Percentiles rank a stretch among this genome's conserved stretches.
Evolutionary conservation across 371 early-diverging fungal species (phyloP).

Genomic region (Capillidium rhysosporum): DNA sequence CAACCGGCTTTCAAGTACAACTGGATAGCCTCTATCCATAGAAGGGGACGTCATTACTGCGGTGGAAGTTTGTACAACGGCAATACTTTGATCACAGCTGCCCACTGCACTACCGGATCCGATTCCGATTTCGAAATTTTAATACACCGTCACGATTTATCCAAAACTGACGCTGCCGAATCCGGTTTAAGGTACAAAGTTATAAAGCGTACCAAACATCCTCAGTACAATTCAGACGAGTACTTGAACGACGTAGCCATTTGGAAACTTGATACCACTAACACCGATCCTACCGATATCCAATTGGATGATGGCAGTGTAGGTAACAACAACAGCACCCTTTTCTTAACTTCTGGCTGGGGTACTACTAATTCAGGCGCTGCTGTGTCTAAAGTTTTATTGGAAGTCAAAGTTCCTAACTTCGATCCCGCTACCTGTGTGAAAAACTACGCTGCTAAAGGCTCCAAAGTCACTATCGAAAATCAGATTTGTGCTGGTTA

Average conservation of each 20-base stretch:
- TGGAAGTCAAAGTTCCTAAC: constrained; percentile 3
- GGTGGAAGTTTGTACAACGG: constrained; percentile 4
- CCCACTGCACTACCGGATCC: constrained; percentile 3
- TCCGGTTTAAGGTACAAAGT: not conserved
- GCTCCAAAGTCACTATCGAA: not conserved
- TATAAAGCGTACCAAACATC: not conserved
- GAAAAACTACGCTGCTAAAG: not conserved
- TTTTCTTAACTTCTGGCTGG: not conserved
- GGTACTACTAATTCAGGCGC: constrained; percentile 1
- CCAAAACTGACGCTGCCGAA: not conserved
- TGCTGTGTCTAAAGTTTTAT: not conserved
- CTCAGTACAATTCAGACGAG: not conserved
- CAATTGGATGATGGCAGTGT: not conserved
- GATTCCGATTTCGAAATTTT: not conserved
- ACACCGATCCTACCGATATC: not conserved
- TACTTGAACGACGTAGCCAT: not conserved
- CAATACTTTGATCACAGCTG: constrained; percentile 6
- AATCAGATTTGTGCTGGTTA: constrained; percentile 2
- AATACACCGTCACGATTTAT: constrained; percentile 1
- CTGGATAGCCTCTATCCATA: constrained; percentile 4
- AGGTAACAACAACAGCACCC: not conserved
- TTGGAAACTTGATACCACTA: not conserved
- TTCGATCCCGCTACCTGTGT: not conserved
- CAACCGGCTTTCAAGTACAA: not conserved
- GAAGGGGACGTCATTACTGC: not conserved